Percentiles rank a stretch among this genome's conserved stretches.
Conservation (phyloP, 2,329 filamentous ascomycete species). For the Colletotrichum karsti region DNA sequence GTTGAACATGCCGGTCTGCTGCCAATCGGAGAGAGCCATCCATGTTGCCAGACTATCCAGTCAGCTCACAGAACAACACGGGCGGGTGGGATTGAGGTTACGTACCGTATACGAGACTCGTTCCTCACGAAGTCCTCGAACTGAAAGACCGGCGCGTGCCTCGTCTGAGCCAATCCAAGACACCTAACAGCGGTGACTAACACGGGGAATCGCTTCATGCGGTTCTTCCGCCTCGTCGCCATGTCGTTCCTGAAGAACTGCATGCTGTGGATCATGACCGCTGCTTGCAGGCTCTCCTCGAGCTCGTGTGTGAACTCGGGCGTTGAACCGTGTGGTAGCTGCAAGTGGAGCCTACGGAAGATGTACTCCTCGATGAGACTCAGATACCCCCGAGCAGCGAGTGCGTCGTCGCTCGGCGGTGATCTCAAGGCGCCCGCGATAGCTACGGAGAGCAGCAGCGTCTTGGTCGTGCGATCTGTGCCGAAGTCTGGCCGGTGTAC, state of each 20-base stretch:
- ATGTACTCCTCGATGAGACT: slow-evolving; percentile 31
- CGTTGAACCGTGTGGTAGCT: slow-evolving; percentile 3
- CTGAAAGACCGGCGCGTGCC: slow-evolving; percentile 12
- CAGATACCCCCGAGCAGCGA: slow-evolving; percentile 22
- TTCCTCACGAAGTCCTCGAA: slow-evolving; percentile 30
- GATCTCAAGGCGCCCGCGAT: slow-evolving; percentile 31
- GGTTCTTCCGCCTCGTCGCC: slow-evolving; percentile 14
- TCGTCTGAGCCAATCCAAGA: slow-evolving; percentile 25
- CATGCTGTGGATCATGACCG: slow-evolving; percentile 32
- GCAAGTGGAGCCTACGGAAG: slow-evolving; percentile 23
- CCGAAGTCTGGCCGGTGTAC: slow-evolving; percentile 36
- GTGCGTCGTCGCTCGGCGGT: slow-evolving; percentile 30
- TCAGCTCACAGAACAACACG: neutral
- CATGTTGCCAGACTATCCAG: slow-evolving; percentile 32
- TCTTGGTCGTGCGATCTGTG: slow-evolving; percentile 12
- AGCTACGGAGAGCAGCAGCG: slow-evolving; percentile 30
- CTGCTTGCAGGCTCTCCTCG: slow-evolving; percentile 34
- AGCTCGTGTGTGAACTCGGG: slow-evolving; percentile 7
- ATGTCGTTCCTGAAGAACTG: slow-evolving; percentile 32
- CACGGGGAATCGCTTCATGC: slow-evolving; percentile 28
- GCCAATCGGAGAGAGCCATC: slow-evolving; percentile 36
- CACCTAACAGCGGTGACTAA: slow-evolving; percentile 31
- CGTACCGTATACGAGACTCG: slow-evolving; percentile 33
- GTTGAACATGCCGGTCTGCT: slow-evolving; percentile 36
- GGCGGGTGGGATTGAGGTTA: neutral